Evolutionary conservation across 148 eudicot species (phyloP).

Genomic region (Bassia scoparia): DNA sequence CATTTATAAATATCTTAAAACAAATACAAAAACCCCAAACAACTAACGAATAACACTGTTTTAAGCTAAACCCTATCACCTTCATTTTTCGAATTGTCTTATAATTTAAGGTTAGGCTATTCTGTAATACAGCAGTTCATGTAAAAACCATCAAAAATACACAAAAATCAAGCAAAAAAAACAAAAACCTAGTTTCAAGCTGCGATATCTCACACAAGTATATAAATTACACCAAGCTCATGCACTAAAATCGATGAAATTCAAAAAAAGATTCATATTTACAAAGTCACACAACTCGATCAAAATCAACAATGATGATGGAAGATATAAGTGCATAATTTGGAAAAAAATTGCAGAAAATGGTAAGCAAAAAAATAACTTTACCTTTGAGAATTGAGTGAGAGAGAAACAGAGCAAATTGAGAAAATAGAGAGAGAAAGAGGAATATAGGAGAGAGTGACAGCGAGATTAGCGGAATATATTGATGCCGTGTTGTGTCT

Average conservation of each 20-base stretch:
- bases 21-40: not conserved
- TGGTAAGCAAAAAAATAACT: not conserved
- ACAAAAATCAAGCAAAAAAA: not conserved
- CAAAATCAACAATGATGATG: not conserved
- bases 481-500: slow-evolving; percentile 8
- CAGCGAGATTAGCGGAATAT: slow-evolving; percentile 21
- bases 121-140: not conserved
- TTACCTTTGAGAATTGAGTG: slow-evolving; percentile 7
- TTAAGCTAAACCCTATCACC: not conserved
- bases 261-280: not conserved
- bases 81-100: not conserved
- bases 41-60: not conserved
- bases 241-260: not conserved
- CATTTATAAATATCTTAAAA: not conserved
- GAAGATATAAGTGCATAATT: not conserved
- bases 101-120: not conserved
- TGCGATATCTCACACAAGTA: not conserved
- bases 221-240: not conserved
- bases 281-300: not conserved
- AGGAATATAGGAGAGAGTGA: slow-evolving; percentile 11
- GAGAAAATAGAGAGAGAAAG: not conserved
- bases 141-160: not conserved
- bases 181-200: not conserved
- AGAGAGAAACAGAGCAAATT: not conserved
- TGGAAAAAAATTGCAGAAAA: not conserved